Conservation (phyloP, 106 monocot species). For the Dendrobium huoshanense region DNA sequence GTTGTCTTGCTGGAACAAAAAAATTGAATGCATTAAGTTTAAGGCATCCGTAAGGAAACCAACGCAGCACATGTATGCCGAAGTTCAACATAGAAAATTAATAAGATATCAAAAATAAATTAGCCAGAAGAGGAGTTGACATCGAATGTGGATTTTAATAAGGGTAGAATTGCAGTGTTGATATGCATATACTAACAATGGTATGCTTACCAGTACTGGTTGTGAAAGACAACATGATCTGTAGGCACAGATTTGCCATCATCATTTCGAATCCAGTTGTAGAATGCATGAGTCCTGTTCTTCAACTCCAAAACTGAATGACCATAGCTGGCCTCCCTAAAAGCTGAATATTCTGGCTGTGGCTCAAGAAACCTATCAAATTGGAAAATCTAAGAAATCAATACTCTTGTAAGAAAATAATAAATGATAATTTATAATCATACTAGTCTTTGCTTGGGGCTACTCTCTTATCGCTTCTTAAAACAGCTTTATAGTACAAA, state of each 20-base stretch:
- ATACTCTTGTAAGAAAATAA: not conserved
- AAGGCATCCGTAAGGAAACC: not conserved
- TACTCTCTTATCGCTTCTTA: too few species aligned
- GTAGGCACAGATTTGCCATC: constrained; percentile 56
- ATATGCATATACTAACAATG: not conserved
- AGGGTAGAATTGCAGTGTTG: not conserved
- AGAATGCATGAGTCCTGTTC: constrained; percentile 93
- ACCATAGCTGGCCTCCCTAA: constrained; percentile 96
- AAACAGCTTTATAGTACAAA: too few species aligned
- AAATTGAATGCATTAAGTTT: not conserved
- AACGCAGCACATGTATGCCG: not conserved
- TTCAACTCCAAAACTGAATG: constrained; percentile 81
- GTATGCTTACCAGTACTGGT: constrained; percentile 84
- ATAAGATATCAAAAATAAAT: not conserved
- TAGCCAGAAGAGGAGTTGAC: not conserved
- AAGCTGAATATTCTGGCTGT: constrained; percentile 95
- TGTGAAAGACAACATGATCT: constrained; percentile 65
- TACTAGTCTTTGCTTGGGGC: not conserved
- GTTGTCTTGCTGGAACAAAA: too few species aligned
- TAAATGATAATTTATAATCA: not conserved
- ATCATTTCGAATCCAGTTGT: constrained; percentile 92
- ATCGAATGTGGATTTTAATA: not conserved
- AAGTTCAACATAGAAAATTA: not conserved
- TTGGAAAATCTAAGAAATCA: constrained; percentile 2
- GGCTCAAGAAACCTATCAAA: constrained; percentile 53